Percentiles rank a stretch among this genome's conserved stretches.
These are phyloP conservation scores for Linum tenue DNA, from an alignment of 345 rosid genomes.

Conservation along the genomic window DNA sequence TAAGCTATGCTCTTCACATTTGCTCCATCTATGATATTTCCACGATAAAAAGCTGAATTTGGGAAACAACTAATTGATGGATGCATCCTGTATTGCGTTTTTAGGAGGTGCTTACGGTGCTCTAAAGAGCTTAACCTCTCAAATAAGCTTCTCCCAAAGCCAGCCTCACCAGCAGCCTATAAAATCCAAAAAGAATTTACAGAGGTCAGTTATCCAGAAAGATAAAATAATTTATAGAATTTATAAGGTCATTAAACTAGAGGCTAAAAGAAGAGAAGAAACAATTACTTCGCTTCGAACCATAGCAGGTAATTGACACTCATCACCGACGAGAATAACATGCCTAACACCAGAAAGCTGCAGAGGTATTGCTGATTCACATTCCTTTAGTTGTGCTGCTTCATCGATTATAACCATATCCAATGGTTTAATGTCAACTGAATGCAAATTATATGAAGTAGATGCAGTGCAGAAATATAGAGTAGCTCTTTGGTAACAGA, in stretches of 20 bases:
- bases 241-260: background rate
- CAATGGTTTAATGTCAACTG: constrained; percentile 19
- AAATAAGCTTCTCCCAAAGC: constrained; percentile 61
- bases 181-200: background rate
- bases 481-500: constrained; percentile 29
- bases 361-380: constrained; percentile 45
- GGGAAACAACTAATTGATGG: constrained; percentile 62
- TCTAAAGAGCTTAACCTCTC: constrained; percentile 43
- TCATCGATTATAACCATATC: constrained; percentile 45
- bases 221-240: background rate
- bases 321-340: constrained; percentile 44
- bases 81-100: constrained; percentile 74
- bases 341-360: constrained; percentile 33
- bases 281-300: constrained; percentile 34
- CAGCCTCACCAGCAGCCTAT: constrained; percentile 31
- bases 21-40: constrained; percentile 35
- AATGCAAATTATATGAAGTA: constrained; percentile 26
- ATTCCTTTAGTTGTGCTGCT: constrained; percentile 56
- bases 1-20: constrained; percentile 23
- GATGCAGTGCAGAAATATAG: constrained; percentile 39
- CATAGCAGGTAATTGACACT: constrained; percentile 42
- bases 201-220: background rate
- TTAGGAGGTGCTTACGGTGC: constrained; percentile 37
- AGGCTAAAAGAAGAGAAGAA: too few species aligned
- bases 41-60: constrained; percentile 35